phyloP scores from a whole-genome alignment of 306 rosid genomes.

The Prunus armeniaca region DNA sequence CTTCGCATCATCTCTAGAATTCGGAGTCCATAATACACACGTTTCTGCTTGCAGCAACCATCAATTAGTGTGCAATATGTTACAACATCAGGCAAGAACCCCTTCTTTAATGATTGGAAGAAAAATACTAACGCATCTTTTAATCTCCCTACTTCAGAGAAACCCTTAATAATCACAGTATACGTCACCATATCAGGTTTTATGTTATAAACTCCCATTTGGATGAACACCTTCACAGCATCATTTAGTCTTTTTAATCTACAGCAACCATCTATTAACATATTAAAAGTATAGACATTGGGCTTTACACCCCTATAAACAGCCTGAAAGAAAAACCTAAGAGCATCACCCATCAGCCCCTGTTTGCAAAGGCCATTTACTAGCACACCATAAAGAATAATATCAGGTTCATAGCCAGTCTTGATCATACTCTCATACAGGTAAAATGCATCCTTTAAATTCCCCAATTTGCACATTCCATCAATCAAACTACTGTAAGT shows the following conservation, averaged over 20 bases:
- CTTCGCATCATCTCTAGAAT: slow-evolving; percentile 20
- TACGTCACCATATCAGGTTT: slow-evolving; percentile 28
- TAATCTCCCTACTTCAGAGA: slow-evolving; percentile 19
- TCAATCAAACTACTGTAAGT: slow-evolving; percentile 32
- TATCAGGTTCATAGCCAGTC: slow-evolving; percentile 24
- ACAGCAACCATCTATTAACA: slow-evolving; percentile 32
- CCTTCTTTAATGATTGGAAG: slow-evolving; percentile 31
- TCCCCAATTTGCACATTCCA: slow-evolving; percentile 26
- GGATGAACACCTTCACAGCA: slow-evolving; percentile 25
- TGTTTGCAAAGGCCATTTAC: slow-evolving; percentile 30
- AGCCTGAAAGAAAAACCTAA: slow-evolving; percentile 31
- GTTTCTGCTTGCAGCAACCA: slow-evolving; percentile 26
- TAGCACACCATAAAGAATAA: slow-evolving; percentile 18
- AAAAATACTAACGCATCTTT: slow-evolving; percentile 24
- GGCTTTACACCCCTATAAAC: slow-evolving; percentile 19
- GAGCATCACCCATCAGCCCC: slow-evolving; percentile 24
- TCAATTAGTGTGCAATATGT: slow-evolving; percentile 23
- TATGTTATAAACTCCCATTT: slow-evolving; percentile 15
- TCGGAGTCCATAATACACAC: neutral
- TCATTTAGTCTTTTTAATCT: slow-evolving; percentile 19
- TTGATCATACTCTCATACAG: slow-evolving; percentile 13
- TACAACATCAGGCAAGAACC: slow-evolving; percentile 19
- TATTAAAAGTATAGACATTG: slow-evolving; percentile 24
- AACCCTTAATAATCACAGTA: slow-evolving; percentile 27
- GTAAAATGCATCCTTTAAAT: slow-evolving; percentile 23